phyloP scores from a whole-genome alignment of 176 grass and related monocot species.

The Cymbopogon citratus region DNA sequence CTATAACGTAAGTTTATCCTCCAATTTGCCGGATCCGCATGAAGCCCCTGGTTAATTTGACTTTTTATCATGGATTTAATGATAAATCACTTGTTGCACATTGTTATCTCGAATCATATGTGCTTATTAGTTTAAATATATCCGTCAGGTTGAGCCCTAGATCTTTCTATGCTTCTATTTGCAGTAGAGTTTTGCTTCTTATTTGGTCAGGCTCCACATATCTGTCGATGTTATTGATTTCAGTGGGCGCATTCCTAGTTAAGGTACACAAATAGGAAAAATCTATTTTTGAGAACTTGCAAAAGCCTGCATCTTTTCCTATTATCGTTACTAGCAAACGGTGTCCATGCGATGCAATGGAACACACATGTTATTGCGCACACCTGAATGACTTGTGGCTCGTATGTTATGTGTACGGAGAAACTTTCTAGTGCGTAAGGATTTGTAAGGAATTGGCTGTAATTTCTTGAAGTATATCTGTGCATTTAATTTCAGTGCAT shows the following conservation, averaged over 20 bases:
- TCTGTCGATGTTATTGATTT: neutral
- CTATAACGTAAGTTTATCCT: constrained; percentile 52
- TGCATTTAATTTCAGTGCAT: neutral
- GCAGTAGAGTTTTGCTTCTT: neutral
- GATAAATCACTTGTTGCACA: neutral
- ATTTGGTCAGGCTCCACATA: neutral
- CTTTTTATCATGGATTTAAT: constrained; percentile 4
- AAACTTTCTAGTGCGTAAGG: no score
- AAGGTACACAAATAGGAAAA: neutral
- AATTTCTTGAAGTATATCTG: neutral
- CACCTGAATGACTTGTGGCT: neutral
- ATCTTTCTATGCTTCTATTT: constrained; percentile 7
- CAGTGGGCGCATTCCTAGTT: neutral
- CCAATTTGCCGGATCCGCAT: neutral
- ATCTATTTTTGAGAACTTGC: neutral
- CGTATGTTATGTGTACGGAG: no score
- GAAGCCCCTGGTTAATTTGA: neutral
- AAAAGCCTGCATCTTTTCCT: neutral
- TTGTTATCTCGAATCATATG: neutral
- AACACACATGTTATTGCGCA: neutral
- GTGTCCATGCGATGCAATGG: neutral
- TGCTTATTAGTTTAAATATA: neutral
- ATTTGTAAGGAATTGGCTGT: neutral
- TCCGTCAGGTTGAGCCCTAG: neutral
- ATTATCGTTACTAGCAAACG: neutral